These are phyloP conservation scores for Penicillium sp. DNA, from an alignment of 2,329 filamentous ascomycete species.

Conservation along the genomic window DNA sequence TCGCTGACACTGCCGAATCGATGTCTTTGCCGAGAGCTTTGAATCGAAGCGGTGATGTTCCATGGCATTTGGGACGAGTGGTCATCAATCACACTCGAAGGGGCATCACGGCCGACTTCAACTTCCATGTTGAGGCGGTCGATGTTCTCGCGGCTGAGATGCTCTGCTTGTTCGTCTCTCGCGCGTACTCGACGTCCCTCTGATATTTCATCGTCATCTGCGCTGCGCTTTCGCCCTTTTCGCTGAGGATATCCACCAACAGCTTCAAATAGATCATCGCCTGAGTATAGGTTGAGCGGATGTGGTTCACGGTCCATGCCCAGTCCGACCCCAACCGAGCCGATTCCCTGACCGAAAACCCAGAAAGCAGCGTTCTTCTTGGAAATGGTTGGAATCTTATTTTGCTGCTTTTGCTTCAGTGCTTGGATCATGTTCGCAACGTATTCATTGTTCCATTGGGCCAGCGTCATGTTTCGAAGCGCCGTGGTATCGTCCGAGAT, in stretches of 20 bases:
- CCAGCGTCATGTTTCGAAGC: conserved; percentile 56
- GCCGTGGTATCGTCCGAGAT: conserved; percentile 50
- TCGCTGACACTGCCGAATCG: conserved; percentile 38
- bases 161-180: conserved; percentile 35
- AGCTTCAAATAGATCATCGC: conserved; percentile 52
- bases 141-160: conserved; percentile 30
- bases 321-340: conserved; percentile 51
- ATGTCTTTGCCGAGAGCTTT: conserved; percentile 51
- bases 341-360: conserved; percentile 58
- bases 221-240: conserved; percentile 30
- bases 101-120: conserved; percentile 69
- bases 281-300: conserved; percentile 60
- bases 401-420: conserved; percentile 44
- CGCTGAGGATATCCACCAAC: conserved; percentile 39
- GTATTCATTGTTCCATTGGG: conserved; percentile 59
- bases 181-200: conserved; percentile 39
- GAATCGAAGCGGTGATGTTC: conserved; percentile 59
- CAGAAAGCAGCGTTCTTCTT: conserved; percentile 64
- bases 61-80: conserved; percentile 66
- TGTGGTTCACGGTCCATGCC: conserved; percentile 42
- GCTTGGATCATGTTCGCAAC: conserved; percentile 58
- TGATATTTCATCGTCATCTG: conserved; percentile 21
- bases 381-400: conserved; percentile 46
- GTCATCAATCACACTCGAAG: conserved; percentile 65
- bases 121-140: conserved; percentile 43